Percentiles rank a stretch among this genome's conserved stretches.
phyloP scores from a whole-genome alignment of 1,284 basidiomycete species.

The Meripilus lineatus region DNA sequence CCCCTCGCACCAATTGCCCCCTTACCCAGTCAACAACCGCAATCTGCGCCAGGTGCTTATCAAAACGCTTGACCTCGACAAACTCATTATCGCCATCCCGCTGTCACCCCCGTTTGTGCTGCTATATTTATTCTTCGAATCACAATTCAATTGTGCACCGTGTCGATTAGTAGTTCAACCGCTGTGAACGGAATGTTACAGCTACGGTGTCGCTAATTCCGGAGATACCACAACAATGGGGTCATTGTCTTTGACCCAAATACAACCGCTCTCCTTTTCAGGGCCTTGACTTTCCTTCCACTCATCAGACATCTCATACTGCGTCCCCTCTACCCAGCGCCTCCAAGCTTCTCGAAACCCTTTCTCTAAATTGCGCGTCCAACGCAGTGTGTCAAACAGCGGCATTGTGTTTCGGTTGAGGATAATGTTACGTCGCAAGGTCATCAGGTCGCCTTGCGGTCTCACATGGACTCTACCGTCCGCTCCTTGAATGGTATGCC shows the following conservation, averaged over 20 bases:
- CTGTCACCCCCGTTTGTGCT: no score
- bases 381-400: constrained; percentile 52
- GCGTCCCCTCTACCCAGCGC: constrained; percentile 51
- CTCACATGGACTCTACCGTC: constrained; percentile 16
- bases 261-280: constrained; percentile 33
- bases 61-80: no score
- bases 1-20: constrained; percentile 25
- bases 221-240: no score
- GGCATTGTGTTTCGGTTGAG: constrained; percentile 42
- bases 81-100: no score
- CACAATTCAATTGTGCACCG: no score
- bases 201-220: no score
- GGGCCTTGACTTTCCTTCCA: constrained; percentile 29
- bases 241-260: constrained; percentile 38
- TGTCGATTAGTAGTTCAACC: no score
- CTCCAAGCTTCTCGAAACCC: constrained; percentile 47
- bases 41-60: constrained; percentile 46
- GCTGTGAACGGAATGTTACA: no score
- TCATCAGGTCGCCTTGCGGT: constrained; percentile 34
- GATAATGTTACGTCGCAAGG: constrained; percentile 44
- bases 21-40: constrained; percentile 16
- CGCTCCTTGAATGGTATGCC: constrained; percentile 21
- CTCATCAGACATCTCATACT: constrained; percentile 35
- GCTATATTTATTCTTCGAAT: no score
- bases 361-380: constrained; percentile 52